phyloP scores from a whole-genome alignment of 805 yeast genomes.

The Gaillardinia entomophila region DNA sequence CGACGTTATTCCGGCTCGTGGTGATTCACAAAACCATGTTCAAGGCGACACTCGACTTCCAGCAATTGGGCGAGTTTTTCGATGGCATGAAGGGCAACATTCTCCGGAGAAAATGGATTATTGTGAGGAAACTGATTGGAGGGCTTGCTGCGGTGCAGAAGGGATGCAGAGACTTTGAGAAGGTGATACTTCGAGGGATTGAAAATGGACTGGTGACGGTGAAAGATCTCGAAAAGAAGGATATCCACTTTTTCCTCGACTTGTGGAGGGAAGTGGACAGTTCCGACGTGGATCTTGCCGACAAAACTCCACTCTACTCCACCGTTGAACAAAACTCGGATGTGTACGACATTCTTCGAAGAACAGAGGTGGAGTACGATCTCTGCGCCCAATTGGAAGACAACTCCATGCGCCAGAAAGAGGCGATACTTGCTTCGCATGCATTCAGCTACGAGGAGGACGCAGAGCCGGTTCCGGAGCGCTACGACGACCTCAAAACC shows the following conservation, averaged over 20 bases:
- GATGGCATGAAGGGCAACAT: slow-evolving; percentile 36
- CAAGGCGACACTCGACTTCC: slow-evolving; percentile 61
- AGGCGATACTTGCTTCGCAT: slow-evolving; percentile 43
- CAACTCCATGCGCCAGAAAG: slow-evolving; percentile 68
- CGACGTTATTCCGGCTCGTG: slow-evolving; percentile 56
- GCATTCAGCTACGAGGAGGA: slow-evolving; percentile 35
- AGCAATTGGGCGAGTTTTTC: slow-evolving; percentile 46
- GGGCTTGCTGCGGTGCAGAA: slow-evolving; percentile 47
- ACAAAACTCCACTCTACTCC: slow-evolving; percentile 32
- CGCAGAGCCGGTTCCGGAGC: slow-evolving; percentile 2
- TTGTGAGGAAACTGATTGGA: slow-evolving; percentile 47
- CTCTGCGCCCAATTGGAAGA: slow-evolving; percentile 43
- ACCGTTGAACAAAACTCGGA: slow-evolving; percentile 43
- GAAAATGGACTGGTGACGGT: slow-evolving; percentile 46
- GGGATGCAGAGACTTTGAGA: slow-evolving; percentile 65
- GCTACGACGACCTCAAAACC: slow-evolving; percentile 32
- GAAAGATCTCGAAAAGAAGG: slow-evolving; percentile 45
- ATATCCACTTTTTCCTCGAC: slow-evolving; percentile 47
- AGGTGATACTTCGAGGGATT: slow-evolving; percentile 53
- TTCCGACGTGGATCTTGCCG: slow-evolving; percentile 19
- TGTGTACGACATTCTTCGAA: slow-evolving; percentile 38
- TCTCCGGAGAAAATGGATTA: slow-evolving; percentile 65
- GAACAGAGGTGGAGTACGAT: slow-evolving; percentile 10
- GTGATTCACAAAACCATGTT: slow-evolving; percentile 60
- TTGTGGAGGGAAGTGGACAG: slow-evolving; percentile 61